Conservation (phyloP, 352 stramenopile species). For the Phytophthora tubulina region DNA sequence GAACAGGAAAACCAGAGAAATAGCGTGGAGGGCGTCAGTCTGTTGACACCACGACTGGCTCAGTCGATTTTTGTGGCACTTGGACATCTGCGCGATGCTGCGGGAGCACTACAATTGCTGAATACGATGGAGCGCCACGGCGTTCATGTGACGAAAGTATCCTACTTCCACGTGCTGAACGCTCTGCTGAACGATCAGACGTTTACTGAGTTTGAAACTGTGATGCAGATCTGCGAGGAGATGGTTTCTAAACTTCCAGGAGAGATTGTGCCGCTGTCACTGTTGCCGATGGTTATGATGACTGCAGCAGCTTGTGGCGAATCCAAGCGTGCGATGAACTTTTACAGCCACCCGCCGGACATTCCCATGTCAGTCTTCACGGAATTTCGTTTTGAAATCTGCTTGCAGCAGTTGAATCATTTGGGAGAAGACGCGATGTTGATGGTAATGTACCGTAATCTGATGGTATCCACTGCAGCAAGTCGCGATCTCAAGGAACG, state of each 20-base stretch:
- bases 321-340: conserved; percentile 67
- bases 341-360: conserved; percentile 58
- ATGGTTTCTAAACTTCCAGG: conserved; percentile 49
- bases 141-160: conserved; percentile 56
- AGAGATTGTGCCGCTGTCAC: conserved; percentile 56
- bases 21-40: conserved; percentile 4
- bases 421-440: conserved; percentile 56
- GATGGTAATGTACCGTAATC: conserved; percentile 60
- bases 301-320: conserved; percentile 64
- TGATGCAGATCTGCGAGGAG: conserved; percentile 66
- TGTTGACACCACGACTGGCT: conserved; percentile 54
- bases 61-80: conserved; percentile 65
- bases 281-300: conserved; percentile 68
- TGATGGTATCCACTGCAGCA: conserved; percentile 54
- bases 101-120: conserved; percentile 45
- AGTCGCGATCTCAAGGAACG: conserved; percentile 57
- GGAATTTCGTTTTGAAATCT: conserved; percentile 77
- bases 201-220: conserved; percentile 53
- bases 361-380: conserved; percentile 54
- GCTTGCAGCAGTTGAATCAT: conserved; percentile 65
- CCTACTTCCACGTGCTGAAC: conserved; percentile 71
- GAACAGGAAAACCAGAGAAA: neutral
- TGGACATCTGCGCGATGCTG: conserved; percentile 54
- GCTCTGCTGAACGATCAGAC: conserved; percentile 66
- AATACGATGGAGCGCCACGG: conserved; percentile 41